Evolutionary conservation across 78 protist species (phyloP).

Genomic region (Paulinella micropora): DNA sequence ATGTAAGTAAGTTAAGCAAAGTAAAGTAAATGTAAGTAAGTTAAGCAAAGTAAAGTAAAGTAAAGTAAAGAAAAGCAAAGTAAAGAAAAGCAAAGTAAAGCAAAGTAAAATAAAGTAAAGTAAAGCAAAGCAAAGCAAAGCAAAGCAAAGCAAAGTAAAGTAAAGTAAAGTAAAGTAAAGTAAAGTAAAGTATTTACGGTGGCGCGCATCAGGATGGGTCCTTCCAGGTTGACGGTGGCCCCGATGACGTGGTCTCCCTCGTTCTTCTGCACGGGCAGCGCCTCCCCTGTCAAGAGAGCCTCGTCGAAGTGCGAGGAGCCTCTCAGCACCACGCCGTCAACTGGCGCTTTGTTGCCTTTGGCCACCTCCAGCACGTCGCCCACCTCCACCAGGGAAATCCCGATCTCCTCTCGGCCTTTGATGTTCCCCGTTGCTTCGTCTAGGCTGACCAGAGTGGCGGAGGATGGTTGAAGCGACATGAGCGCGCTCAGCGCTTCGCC

Average conservation of each 20-base stretch:
- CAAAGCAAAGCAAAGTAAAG: too few species aligned
- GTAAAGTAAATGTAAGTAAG: background rate
- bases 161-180: too few species aligned
- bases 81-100: too few species aligned
- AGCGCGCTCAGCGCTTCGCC: slow-evolving; percentile 51
- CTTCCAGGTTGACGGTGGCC: slow-evolving; percentile 66
- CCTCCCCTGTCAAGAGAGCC: slow-evolving; percentile 64
- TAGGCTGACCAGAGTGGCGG: slow-evolving; percentile 17
- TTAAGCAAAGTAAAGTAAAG: background rate
- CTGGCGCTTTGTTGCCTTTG: slow-evolving; percentile 28
- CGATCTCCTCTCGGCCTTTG: background rate
- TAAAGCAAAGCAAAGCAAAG: too few species aligned
- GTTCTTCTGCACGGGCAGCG: slow-evolving; percentile 50
- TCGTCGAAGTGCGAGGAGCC: slow-evolving; percentile 63
- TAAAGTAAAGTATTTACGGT: too few species aligned
- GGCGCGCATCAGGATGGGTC: slow-evolving; percentile 14
- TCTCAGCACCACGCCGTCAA: slow-evolving; percentile 39
- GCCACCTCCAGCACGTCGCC: slow-evolving; percentile 48
- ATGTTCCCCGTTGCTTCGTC: background rate
- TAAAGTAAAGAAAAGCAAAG: too few species aligned
- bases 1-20: background rate
- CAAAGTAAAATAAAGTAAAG: too few species aligned
- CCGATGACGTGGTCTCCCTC: slow-evolving; percentile 61
- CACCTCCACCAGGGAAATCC: background rate
- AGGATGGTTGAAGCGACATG: slow-evolving; percentile 39